These are phyloP conservation scores for Colletotrichum tofieldiae DNA, from an alignment of 2,329 filamentous ascomycete species.

Conservation along the genomic window DNA sequence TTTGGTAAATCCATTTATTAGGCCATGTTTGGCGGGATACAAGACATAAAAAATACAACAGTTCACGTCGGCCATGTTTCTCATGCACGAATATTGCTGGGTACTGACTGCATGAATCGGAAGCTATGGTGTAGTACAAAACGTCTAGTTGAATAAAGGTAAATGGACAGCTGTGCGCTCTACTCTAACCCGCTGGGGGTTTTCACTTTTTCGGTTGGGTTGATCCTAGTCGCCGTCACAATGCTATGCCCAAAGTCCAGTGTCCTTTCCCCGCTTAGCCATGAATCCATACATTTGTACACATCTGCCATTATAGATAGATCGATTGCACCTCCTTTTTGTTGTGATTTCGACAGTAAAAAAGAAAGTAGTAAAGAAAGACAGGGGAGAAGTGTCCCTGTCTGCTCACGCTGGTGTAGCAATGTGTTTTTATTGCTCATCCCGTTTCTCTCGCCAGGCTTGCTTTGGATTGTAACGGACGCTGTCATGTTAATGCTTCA, in stretches of 20 bases:
- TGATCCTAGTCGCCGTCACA: constrained; percentile 26
- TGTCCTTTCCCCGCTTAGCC: constrained; percentile 35
- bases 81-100: not conserved
- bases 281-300: constrained; percentile 31
- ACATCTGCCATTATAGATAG: constrained; percentile 26
- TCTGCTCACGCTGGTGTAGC: not conserved
- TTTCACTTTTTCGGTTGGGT: not conserved
- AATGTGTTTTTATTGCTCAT: not conserved
- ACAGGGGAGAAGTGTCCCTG: not conserved
- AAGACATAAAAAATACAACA: constrained; percentile 15
- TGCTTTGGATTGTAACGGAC: not conserved
- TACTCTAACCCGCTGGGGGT: not conserved
- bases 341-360: constrained; percentile 18
- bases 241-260: constrained; percentile 37
- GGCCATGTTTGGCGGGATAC: not conserved
- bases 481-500: not conserved
- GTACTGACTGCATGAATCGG: not conserved
- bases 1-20: not conserved
- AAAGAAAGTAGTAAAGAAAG: constrained; percentile 29
- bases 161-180: constrained; percentile 10
- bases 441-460: not conserved
- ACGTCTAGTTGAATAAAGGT: not conserved
- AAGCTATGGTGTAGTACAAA: constrained; percentile 9
- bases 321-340: constrained; percentile 14
- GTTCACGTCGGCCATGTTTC: not conserved